phyloP scores from a whole-genome alignment of 2,329 filamentous ascomycete genomes.

The Dactylellina haptotyla region DNA sequence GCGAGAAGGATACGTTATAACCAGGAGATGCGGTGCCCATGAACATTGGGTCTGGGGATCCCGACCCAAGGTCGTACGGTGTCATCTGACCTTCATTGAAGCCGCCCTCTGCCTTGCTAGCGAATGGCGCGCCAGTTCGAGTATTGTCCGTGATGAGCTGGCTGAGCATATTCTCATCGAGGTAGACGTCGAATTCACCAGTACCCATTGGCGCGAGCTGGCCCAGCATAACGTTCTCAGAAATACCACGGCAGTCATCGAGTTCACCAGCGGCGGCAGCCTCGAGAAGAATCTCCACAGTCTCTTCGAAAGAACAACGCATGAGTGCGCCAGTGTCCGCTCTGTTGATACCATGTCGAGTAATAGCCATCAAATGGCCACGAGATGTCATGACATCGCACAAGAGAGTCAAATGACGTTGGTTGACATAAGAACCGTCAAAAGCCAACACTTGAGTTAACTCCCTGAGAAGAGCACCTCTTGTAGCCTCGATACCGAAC shows the following conservation, averaged over 20 bases:
- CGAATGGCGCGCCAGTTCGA: constrained; percentile 73
- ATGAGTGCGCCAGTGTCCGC: constrained; percentile 97
- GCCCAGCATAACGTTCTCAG: constrained; percentile 97
- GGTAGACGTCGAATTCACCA: constrained; percentile 90
- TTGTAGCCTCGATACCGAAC: constrained; percentile 94
- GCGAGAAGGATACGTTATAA: constrained; percentile 75
- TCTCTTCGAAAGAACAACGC: constrained; percentile 99
- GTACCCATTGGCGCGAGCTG: constrained; percentile 98
- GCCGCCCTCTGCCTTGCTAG: constrained; percentile 71
- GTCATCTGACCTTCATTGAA: constrained; percentile 80
- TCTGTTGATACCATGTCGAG: constrained; percentile 97
- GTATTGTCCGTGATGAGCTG: constrained; percentile 94
- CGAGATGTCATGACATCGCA: constrained; percentile 98
- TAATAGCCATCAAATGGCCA: constrained; percentile 93
- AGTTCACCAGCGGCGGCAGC: constrained; percentile 93
- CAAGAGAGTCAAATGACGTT: constrained; percentile 92
- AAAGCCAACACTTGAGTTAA: constrained; percentile 93
- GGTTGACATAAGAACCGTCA: constrained; percentile 99
- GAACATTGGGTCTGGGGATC: constrained; percentile 70
- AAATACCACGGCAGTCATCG: constrained; percentile 97
- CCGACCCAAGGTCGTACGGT: constrained; percentile 82
- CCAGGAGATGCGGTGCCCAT: constrained; percentile 80
- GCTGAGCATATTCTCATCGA: constrained; percentile 95
- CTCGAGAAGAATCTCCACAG: constrained; percentile 96
- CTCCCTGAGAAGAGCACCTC: constrained; percentile 85